Evolutionary conservation across 1,284 basidiomycete species (phyloP), one percentile per base, ranked within the genome.

Genomic region (Naganishia sp.): DNA sequence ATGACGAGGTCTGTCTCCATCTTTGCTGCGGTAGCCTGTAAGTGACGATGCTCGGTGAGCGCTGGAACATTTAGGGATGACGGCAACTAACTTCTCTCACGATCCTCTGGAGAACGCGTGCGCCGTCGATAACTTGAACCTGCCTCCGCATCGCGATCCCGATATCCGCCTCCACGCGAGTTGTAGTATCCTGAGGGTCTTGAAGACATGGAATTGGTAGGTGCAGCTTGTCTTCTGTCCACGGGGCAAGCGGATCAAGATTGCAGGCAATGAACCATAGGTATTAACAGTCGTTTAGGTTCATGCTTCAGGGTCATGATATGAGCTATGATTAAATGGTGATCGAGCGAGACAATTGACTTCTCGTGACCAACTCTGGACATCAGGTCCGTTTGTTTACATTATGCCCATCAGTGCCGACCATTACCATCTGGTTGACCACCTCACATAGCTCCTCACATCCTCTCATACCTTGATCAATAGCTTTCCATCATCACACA

Each of bases 1-100:
- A 6, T 59, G 59, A 74, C 70, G 80, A 78, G 57, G 80, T 49
- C 42, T 67, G 64, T 53, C 67, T 28, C 45, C 72, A 55, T 68
- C 69, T 43, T 55, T 48, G 53, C 65, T 52, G 18, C 48, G 48
- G 7, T 61, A 39, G 10, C 28, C 48, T 23, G 48, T 33, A 15
- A 11, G 36, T 52, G 39, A 43, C 25, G 43, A 64, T 11, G 18
- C 61, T 18, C 53, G 54, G 23, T 69, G 60, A 54, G 69, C 68
- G 3, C 69, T 65, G 39, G 63, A 55, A 25, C 64, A 18, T 21
- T 16, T 13, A 5, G 28, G 25, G 13, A 46, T 4, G 63, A 59
- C 2, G 43, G 16, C 53, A 64, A 66, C 23, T 44, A 45, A 65
- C 65, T 55, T 21, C 49, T 52, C 16, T 67, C 46, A 15, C 59